phyloP scores from a whole-genome alignment of 202 grass and related monocot species.

The Carex arenaria region DNA sequence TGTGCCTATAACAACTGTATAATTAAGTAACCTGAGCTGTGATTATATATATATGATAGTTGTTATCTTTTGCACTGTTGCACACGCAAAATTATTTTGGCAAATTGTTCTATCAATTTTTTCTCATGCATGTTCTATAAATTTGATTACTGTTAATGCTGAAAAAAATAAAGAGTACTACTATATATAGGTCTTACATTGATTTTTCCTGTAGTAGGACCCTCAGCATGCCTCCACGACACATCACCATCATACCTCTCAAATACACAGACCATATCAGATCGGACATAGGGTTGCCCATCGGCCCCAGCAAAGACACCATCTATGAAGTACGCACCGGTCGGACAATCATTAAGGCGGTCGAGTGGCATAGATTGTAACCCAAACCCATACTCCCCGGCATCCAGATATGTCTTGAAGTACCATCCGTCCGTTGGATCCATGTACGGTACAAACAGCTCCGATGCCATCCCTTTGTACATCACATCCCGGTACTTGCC shows the following conservation, averaged over 20 bases:
- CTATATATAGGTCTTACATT: too few relatives aligned
- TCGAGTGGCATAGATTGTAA: slow-evolving; percentile 41
- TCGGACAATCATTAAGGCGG: slow-evolving; percentile 48
- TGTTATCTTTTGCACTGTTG: too few relatives aligned
- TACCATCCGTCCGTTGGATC: slow-evolving; percentile 72
- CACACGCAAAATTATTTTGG: too few relatives aligned
- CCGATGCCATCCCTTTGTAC: slow-evolving; percentile 60
- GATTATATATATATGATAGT: too few relatives aligned
- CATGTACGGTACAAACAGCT: slow-evolving; percentile 86
- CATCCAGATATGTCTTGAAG: slow-evolving; percentile 67
- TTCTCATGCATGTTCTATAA: too few relatives aligned
- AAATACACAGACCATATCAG: slow-evolving; percentile 60
- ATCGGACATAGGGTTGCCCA: slow-evolving; percentile 27
- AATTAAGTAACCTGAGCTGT: too few relatives aligned
- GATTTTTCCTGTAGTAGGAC: slow-evolving; percentile 25
- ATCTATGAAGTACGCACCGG: slow-evolving; percentile 49
- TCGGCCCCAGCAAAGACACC: slow-evolving; percentile 46
- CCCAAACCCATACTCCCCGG: slow-evolving; percentile 60
- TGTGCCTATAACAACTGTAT: too few relatives aligned
- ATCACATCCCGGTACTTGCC: slow-evolving; percentile 44
- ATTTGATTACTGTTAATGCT: too few relatives aligned
- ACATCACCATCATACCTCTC: slow-evolving; percentile 61
- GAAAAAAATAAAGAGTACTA: too few relatives aligned
- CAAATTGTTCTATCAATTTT: too few relatives aligned
- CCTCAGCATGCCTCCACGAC: slow-evolving; percentile 66